These are phyloP conservation scores for Phlebiopsis gigantea DNA, from an alignment of 768 basidiomycete species.

Conservation along the genomic window DNA sequence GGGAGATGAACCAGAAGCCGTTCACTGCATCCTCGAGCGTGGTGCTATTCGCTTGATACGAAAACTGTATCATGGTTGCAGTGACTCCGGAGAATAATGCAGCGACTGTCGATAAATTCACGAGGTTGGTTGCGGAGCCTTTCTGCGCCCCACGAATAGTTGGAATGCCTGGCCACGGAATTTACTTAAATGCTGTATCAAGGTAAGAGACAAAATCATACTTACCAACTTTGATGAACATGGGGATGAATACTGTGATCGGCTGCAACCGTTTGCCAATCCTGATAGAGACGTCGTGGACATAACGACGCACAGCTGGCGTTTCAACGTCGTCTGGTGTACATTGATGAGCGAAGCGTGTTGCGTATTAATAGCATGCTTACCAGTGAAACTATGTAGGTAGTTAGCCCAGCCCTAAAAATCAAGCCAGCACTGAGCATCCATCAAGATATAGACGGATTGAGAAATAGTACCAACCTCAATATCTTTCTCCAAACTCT, in stretches of 20 bases:
- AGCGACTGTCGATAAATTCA: conserved; percentile 68
- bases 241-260: conserved; percentile 57
- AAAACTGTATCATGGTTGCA: conserved; percentile 61
- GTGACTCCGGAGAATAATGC: conserved; percentile 72
- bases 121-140: conserved; percentile 55
- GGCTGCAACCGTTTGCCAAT: conserved; percentile 70
- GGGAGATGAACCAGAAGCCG: conserved; percentile 61
- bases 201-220: conserved; percentile 2
- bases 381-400: background rate
- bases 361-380: background rate
- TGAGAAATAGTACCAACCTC: background rate
- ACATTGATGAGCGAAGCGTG: background rate
- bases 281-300: conserved; percentile 65
- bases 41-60: conserved; percentile 35
- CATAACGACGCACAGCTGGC: conserved; percentile 66
- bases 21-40: conserved; percentile 46
- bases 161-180: conserved; percentile 44
- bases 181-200: background rate
- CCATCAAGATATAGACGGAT: background rate
- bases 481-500: conserved; percentile 4
- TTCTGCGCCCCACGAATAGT: conserved; percentile 67
- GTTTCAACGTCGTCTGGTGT: conserved; percentile 52
- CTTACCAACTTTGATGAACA: conserved; percentile 73
- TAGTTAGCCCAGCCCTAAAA: background rate
- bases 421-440: background rate